Conservation (phyloP, 352 stramenopile genomes). For the Globisporangium takayamanum region DNA sequence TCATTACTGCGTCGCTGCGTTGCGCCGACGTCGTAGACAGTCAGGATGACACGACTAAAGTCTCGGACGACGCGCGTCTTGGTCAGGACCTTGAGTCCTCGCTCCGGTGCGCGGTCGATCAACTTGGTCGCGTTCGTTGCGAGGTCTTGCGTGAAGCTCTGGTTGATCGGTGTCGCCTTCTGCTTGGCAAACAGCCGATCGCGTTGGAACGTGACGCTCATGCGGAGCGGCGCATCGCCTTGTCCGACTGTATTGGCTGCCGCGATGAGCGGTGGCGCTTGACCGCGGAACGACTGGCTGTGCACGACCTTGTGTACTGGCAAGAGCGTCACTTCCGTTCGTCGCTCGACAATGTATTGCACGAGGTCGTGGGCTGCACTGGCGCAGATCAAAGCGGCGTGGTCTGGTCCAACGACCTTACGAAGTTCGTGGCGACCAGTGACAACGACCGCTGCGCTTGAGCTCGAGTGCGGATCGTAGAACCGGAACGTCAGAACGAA, state of each 20-base stretch:
- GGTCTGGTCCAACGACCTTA: conserved; percentile 56
- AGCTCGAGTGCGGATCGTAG: conserved; percentile 51
- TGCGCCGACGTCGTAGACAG: conserved; percentile 43
- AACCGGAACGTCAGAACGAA: conserved; percentile 50
- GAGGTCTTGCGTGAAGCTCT: conserved; percentile 22
- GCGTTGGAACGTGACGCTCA: conserved; percentile 39
- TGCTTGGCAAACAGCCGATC: conserved; percentile 64
- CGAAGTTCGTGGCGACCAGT: conserved; percentile 37
- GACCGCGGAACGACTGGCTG: conserved; percentile 10
- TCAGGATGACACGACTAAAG: conserved; percentile 44
- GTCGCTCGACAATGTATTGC: conserved; percentile 45
- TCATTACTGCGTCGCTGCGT: conserved; percentile 6
- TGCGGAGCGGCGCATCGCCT: not conserved
- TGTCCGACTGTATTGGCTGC: not conserved
- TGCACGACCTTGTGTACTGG: conserved; percentile 5
- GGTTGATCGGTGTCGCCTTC: conserved; percentile 51
- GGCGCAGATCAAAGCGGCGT: conserved; percentile 36
- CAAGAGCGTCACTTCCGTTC: conserved; percentile 24
- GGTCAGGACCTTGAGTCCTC: conserved; percentile 59
- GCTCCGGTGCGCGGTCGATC: conserved; percentile 40
- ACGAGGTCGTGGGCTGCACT: conserved; percentile 33
- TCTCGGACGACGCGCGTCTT: conserved; percentile 27
- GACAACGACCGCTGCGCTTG: conserved; percentile 19
- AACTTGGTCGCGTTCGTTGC: conserved; percentile 42
- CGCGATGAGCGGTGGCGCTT: not conserved